Base-by-base conservation (phyloP, 352 stramenopile species). In the Blastocystis sp. region DNA sequence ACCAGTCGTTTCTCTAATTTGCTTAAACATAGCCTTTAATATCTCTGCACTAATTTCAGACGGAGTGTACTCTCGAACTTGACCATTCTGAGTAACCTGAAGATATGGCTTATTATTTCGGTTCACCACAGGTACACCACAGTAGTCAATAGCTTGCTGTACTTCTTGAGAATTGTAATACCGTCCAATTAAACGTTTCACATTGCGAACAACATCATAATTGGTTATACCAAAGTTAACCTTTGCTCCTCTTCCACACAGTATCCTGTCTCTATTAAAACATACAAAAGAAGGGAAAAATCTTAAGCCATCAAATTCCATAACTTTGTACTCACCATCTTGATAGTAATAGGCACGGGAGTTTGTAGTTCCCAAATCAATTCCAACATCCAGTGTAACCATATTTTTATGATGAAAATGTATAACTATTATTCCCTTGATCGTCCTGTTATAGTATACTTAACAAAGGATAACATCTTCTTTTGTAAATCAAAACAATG, bases 21-120 rank as follows among this genome's bases (percentile, higher is more conserved):
- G 98, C 69, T 94, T 90, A 92, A 98, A 99, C 96, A 99, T 99
- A 91, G 99, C 98, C 82, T 93, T 94, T 1, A 99, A 92, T 41
- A 99, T 93, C 97, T 99, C 99, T 79, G 96, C 96, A 56, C 95
- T 98, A 23, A 99, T 92, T 91, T 99, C 97, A 92, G 99, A 97
- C 0, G 98, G 96, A 1, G 95, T 93, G 90, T 98, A 99, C 43
- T 92, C 34, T n/a, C n/a, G n/a, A n/a, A n/a, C n/a, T 90, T 96
- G 95, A 90, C 98, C 95, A 29, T 92, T 43, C 76, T 90, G 89
- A 39, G 91, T 91, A 37, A 99, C 95, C 90, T 98, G 88, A 69
- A 99, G 96, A 90, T 94, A 96, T 11, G 94, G 94, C 90, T 95
- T 94, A 80, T 92, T 93, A 8, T 94, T 92, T 87, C 96, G 94